These are phyloP conservation scores for Suillus tomentosus DNA, from an alignment of 768 basidiomycete genomes.

Conservation along the genomic window DNA sequence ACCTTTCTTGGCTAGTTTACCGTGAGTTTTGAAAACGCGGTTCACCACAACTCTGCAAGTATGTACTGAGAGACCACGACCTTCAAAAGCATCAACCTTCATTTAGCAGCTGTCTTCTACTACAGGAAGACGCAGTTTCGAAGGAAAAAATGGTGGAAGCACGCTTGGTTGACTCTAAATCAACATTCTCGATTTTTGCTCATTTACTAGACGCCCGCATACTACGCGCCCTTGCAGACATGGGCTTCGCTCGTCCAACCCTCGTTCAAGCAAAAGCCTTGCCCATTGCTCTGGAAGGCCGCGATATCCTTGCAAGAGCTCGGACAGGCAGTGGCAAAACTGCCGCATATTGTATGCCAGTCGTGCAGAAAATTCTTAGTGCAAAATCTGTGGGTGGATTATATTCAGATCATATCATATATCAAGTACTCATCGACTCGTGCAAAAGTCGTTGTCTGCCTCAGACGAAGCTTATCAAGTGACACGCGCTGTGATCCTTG, in stretches of 20 bases:
- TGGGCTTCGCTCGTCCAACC: slow-evolving; percentile 89
- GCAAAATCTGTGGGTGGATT: slow-evolving; percentile 68
- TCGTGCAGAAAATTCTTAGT: slow-evolving; percentile 84
- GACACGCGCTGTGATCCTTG: slow-evolving; percentile 78
- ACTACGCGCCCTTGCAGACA: slow-evolving; percentile 86
- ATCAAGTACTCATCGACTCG: neutral
- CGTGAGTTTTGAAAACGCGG: neutral
- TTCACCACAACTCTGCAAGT: neutral
- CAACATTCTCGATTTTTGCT: slow-evolving; percentile 63
- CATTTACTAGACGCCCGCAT: slow-evolving; percentile 83
- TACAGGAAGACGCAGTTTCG: neutral
- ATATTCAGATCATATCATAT: neutral
- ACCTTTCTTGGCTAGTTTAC: neutral
- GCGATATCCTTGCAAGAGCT: slow-evolving; percentile 91
- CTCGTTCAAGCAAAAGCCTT: slow-evolving; percentile 91
- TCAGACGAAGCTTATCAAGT: slow-evolving; percentile 47
- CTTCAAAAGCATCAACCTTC: neutral
- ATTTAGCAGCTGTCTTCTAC: neutral
- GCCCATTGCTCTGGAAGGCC: slow-evolving; percentile 85
- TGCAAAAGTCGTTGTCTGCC: slow-evolving; percentile 39
- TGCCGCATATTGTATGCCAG: slow-evolving; percentile 90
- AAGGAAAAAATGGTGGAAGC: slow-evolving; percentile 43
- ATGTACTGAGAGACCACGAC: neutral
- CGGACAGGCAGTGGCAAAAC: slow-evolving; percentile 98
- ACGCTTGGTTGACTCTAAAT: slow-evolving; percentile 47